Percentiles rank a stretch among this genome's conserved stretches.
These are phyloP conservation scores for Colletotrichum truncatum DNA, from an alignment of 2,329 filamentous ascomycete species.

Conservation along the genomic window DNA sequence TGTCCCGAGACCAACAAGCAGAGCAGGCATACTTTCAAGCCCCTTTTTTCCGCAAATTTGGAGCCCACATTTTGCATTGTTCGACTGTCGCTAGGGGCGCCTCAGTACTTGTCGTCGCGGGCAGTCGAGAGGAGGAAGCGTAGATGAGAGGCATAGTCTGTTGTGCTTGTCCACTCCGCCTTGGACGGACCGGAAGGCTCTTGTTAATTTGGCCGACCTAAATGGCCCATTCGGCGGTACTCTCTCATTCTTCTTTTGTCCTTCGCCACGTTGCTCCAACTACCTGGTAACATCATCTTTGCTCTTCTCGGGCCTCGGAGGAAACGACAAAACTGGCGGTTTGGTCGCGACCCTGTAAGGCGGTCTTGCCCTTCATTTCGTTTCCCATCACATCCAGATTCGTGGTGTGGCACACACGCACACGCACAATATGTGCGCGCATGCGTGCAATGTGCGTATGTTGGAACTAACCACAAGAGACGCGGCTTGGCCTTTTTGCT, in stretches of 20 bases:
- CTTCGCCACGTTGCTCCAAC: not conserved
- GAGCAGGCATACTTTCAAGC: not conserved
- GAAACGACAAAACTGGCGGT: conserved; percentile 1
- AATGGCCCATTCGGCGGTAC: not conserved
- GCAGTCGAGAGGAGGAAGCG: not conserved
- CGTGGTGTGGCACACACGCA: conserved; percentile 10
- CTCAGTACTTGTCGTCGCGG: not conserved
- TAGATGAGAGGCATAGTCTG: not conserved
- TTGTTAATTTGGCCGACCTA: not conserved
- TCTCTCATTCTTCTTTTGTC: not conserved
- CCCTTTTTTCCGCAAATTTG: conserved; percentile 2
- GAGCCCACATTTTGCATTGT: not conserved
- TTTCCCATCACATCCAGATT: not conserved
- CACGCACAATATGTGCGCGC: not conserved
- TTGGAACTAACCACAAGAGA: conserved; percentile 13
- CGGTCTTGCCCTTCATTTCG: conserved; percentile 15
- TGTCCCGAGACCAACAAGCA: conserved; percentile 20
- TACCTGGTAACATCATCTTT: conserved; percentile 15
- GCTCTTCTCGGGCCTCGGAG: conserved; percentile 13
- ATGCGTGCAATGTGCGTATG: not conserved
- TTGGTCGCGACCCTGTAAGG: conserved; percentile 14
- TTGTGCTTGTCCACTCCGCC: not conserved
- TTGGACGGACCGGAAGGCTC: not conserved
- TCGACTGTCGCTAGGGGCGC: not conserved
- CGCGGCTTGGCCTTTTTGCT: conserved; percentile 15